A percentile compares a stretch with the other conserved stretches of the same genome.
Evolutionary conservation across 345 rosid genomes (phyloP).

Genomic region (Gossypium ekmanianum): DNA sequence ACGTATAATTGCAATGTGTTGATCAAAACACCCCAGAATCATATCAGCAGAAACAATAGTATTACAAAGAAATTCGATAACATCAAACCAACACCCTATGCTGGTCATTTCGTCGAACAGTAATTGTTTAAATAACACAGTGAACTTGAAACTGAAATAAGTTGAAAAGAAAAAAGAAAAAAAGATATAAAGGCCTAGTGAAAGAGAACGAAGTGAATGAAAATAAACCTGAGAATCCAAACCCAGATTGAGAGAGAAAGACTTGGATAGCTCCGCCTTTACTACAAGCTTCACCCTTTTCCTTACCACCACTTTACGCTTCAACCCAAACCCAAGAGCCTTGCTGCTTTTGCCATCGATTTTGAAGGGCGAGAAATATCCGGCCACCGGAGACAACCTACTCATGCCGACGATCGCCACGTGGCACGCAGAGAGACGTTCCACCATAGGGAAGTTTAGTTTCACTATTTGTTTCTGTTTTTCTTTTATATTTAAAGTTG

Average conservation of each 20-base stretch:
- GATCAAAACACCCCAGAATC: background rate
- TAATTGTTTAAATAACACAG: background rate
- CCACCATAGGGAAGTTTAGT: slow-evolving; percentile 37
- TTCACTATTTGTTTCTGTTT: background rate
- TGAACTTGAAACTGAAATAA: slow-evolving; percentile 3
- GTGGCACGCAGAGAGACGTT: slow-evolving; percentile 49
- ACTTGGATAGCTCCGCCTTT: slow-evolving; percentile 56
- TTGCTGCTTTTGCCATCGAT: slow-evolving; percentile 22
- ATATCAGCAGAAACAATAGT: background rate
- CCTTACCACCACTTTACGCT: slow-evolving; percentile 31
- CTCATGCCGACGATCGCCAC: slow-evolving; percentile 45
- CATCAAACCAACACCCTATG: slow-evolving; percentile 2
- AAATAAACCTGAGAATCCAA: slow-evolving; percentile 71
- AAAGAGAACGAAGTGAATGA: background rate
- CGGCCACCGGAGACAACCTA: slow-evolving; percentile 45
- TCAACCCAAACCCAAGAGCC: slow-evolving; percentile 30
- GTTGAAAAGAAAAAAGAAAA: background rate
- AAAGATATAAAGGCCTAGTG: background rate
- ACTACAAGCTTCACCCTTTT: slow-evolving; percentile 46
- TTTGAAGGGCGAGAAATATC: slow-evolving; percentile 28
- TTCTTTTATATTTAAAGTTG: background rate
- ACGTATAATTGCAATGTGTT: background rate
- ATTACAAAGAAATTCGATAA: background rate
- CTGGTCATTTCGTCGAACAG: slow-evolving; percentile 20
- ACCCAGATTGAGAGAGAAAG: slow-evolving; percentile 51